Base-by-base conservation (phyloP, 352 stramenopile species). In the Peronosclerospora sorghi region DNA sequence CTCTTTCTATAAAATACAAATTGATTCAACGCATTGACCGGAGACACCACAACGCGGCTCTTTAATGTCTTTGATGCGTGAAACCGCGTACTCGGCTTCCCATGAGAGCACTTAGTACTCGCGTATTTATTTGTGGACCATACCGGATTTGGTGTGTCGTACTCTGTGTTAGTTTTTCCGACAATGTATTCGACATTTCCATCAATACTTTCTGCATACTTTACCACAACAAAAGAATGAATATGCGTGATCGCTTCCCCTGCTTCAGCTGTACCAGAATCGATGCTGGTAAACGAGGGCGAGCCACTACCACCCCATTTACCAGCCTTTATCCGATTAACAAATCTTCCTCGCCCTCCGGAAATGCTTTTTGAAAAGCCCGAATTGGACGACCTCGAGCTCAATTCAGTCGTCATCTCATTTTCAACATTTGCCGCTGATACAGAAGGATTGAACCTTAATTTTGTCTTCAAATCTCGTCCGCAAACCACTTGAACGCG, bases 91-190 rank as follows among this genome's bases (percentile, higher is more conserved):
- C 54, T 78, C 1, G 79, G 76, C 24, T 79, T 82, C 13, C 61
- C 65, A 40, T 92, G 77, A 8, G 73, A 66, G 37, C 79, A 92
- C 37, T 71, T 81, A 0, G 55, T 59, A 6, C 21, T 10, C 5
- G 58, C 49, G 21, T 55, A 62, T 39, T 79, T 78, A 57, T 92
- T 92, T 12, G 64, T 69, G 8, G 74, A 87, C 59, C 73, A 93
- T 7, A 86, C 62, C 0, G 80, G 80, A 40, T 77, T 56, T 2
- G 59, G 47, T 4, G 62, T 71, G 24, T 88, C 75, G 29, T 93
- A 93, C 47, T 93, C 80, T 0, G 80, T 93, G 50, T 93, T 93
- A 1, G 80, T 93, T 53, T 77, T 80, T 5, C 80, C 80, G 13
- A 93, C 72, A 1, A 73, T 51, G 18, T 62, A 70, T 29, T 86